These are phyloP conservation scores for Vitis hybrid DNA, from an alignment of 177 flowering plant species.

Conservation along the genomic window DNA sequence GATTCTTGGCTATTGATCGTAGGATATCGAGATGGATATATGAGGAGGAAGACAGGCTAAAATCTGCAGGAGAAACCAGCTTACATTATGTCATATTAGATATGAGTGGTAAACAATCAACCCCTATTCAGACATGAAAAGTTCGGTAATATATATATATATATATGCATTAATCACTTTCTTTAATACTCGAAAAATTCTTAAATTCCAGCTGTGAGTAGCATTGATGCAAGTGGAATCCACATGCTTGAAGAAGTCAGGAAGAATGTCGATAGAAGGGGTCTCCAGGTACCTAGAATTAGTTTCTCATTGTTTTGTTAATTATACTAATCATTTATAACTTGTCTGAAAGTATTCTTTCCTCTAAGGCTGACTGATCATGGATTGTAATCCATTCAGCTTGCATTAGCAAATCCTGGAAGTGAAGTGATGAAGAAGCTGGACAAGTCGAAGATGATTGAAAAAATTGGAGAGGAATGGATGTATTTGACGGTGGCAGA, in stretches of 20 bases:
- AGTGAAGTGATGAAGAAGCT: slow-evolving; percentile 77
- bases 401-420: slow-evolving; percentile 63
- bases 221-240: slow-evolving; percentile 77
- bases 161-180: background rate
- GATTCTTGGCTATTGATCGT: background rate
- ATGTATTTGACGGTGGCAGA: slow-evolving; percentile 63
- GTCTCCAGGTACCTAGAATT: slow-evolving; percentile 40
- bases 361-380: too few relatives aligned
- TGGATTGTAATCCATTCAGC: slow-evolving; percentile 21
- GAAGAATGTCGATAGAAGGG: slow-evolving; percentile 45
- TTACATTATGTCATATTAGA: slow-evolving; percentile 66
- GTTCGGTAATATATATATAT: background rate
- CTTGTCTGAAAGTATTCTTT: too few relatives aligned
- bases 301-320: background rate
- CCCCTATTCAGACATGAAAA: background rate
- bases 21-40: slow-evolving; percentile 72
- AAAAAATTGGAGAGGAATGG: slow-evolving; percentile 56
- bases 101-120: slow-evolving; percentile 45
- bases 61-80: slow-evolving; percentile 37
- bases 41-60: slow-evolving; percentile 71
- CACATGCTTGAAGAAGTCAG: slow-evolving; percentile 64
- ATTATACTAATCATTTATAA: too few relatives aligned
- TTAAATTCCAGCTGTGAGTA: slow-evolving; percentile 48
- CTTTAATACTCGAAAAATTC: background rate
- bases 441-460: slow-evolving; percentile 50